Evolutionary conservation across 2,329 filamentous ascomycete genomes (phyloP).

Genomic region (Sclerotinia subarctica): DNA sequence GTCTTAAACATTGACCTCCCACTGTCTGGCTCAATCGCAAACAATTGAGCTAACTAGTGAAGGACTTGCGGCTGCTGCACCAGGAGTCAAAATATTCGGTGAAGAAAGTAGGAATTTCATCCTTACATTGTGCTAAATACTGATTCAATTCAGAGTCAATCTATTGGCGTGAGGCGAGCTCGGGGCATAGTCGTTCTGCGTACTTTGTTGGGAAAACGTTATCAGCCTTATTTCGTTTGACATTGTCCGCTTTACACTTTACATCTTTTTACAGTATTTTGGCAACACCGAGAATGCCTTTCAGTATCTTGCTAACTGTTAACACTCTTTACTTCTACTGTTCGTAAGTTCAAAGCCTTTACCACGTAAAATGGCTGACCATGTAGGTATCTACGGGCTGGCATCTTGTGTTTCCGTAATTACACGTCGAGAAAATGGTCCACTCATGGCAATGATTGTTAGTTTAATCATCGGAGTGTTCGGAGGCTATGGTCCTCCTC

Average conservation of each 20-base stretch:
- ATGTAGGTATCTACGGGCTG: neutral
- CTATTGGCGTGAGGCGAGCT: neutral
- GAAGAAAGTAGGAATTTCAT: conserved; percentile 22
- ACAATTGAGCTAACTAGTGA: neutral
- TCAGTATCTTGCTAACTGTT: neutral
- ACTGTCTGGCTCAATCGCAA: too few relatives aligned
- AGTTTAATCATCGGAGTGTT: neutral
- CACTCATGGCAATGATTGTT: neutral
- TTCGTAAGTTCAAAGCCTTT: neutral
- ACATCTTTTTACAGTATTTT: neutral
- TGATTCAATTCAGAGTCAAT: neutral
- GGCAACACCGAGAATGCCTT: neutral
- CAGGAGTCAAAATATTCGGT: neutral
- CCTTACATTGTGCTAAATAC: neutral
- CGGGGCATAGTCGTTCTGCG: neutral
- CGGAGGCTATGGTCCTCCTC: neutral
- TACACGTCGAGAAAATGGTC: neutral
- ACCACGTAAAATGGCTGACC: neutral
- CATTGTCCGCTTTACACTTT: neutral
- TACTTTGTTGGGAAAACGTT: neutral
- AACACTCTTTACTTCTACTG: neutral
- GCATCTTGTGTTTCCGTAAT: neutral
- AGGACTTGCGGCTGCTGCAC: conserved; percentile 2
- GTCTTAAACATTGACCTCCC: neutral
- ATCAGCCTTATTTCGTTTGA: neutral